Base-by-base conservation (phyloP, 2,329 filamentous ascomycete genomes). In the Leptographium radiaticola region DNA sequence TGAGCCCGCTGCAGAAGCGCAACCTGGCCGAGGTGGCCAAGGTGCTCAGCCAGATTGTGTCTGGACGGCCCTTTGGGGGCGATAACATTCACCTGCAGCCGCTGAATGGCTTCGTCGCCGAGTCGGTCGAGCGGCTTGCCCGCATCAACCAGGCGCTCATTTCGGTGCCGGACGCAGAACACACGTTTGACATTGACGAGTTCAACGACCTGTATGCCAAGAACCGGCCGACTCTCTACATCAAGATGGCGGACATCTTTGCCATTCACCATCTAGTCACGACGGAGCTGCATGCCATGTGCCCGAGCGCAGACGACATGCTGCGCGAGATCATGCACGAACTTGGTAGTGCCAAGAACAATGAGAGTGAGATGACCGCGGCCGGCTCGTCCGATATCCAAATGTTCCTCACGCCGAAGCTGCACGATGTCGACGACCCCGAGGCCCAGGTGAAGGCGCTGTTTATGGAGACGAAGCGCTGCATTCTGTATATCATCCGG, bases 391-490 rank as follows among this genome's bases (percentile, higher is more conserved):
- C 86, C 1, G 90, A 96, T 67, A 95, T 96, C 57, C 89, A 87
- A 56, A 83, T 96, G 74, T 95, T 89, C 56, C 73, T 96, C 45
- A 93, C 86, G 46, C 88, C 90, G 40, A 94, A 93, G 68, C 80
- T 95, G 52, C 89, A 94, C 64, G 87, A 95, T 62, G 74, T 89
- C 57, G 87, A 95, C 62, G 93, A 98, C 65, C 91, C 93, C 5
- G 91, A 97, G 64, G 89, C 90, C 5, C 87, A 93, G 56, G 76
- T 93, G 58, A 96, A 97, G 70, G 78, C 89, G 1, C 76, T 98
- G 4, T 96, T 96, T 67, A 97, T 96, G 83, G 93, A 97, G 70
- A 97, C 93, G 3, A 98, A 98, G 72, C 84, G 93, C 62, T 95
- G 93, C 65, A 86, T 97, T 43, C 74, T 98, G 58, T 98, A 97